These are phyloP conservation scores for Brachypodium distachyon DNA, from an alignment of 202 grass and related monocot species.

Conservation along the genomic window DNA sequence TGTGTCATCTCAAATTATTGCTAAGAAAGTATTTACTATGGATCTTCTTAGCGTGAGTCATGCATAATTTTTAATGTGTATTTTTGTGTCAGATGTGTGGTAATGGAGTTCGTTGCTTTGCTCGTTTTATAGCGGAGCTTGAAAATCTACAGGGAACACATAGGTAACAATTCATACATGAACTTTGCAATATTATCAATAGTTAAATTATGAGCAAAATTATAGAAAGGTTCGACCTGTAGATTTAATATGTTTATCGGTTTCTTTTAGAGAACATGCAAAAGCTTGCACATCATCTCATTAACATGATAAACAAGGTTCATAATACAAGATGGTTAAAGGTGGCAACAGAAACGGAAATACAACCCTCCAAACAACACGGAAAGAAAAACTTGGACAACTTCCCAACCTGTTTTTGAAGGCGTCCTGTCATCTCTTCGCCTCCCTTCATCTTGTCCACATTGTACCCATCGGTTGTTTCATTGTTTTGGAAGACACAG, in stretches of 20 bases:
- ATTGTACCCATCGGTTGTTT: no score
- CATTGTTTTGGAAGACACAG: no score
- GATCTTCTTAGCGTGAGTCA: neutral
- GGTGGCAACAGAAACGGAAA: no score
- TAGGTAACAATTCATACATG: constrained; percentile 27
- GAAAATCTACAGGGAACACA: constrained; percentile 75
- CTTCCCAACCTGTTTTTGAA: no score
- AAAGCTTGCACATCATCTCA: no score
- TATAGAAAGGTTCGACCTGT: neutral
- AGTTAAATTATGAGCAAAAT: neutral
- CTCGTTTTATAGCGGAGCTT: constrained; percentile 76
- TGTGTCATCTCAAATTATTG: neutral
- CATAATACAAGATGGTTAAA: no score
- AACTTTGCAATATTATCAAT: neutral
- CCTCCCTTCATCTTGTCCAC: no score
- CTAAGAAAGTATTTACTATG: neutral
- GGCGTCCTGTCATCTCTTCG: no score
- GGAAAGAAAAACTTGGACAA: no score
- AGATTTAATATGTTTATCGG: neutral
- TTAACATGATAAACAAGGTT: no score
- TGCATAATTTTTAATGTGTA: neutral
- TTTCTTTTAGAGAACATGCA: no score
- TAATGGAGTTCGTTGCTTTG: constrained; percentile 89
- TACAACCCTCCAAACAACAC: no score
- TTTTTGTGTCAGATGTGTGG: constrained; percentile 87